phyloP scores from a whole-genome alignment of 2,329 filamentous ascomycete species.

The Cercospora berteroae region DNA sequence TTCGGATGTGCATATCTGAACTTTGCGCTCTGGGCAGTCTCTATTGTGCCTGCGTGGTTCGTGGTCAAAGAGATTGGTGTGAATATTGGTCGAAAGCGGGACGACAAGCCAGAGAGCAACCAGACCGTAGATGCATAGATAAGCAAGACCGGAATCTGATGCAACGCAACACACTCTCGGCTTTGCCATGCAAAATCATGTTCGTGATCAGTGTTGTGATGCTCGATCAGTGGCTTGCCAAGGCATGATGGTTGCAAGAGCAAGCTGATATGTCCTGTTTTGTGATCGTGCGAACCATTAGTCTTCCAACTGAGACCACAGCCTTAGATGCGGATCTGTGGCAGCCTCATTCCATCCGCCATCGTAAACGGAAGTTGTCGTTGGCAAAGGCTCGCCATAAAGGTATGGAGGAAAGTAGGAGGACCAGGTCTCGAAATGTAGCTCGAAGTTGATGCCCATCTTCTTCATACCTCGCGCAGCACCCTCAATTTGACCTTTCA shows the following conservation, averaged over 20 bases:
- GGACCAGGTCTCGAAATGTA: constrained; percentile 8
- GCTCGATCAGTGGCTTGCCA: background rate
- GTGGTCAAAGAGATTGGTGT: constrained; percentile 59
- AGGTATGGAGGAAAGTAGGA: constrained; percentile 27
- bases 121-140: background rate
- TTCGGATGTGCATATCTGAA: constrained; percentile 69
- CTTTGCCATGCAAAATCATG: background rate
- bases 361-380: constrained; percentile 8
- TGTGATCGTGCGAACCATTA: background rate
- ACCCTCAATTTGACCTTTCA: constrained; percentile 6
- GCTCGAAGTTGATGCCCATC: constrained; percentile 15
- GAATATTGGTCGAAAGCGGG: constrained; percentile 18
- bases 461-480: constrained; percentile 9
- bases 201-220: background rate
- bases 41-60: constrained; percentile 65
- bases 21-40: constrained; percentile 65
- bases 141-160: background rate
- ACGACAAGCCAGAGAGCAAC: constrained; percentile 4
- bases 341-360: background rate
- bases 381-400: constrained; percentile 23
- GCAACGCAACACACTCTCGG: background rate
- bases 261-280: background rate
- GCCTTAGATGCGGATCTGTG: background rate
- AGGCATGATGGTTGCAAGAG: background rate
- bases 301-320: background rate